A percentile compares a stretch with the other conserved stretches of the same genome.
phyloP scores from a whole-genome alignment of 1,139 yeast genomes.

The Kodamaea alishanica region DNA sequence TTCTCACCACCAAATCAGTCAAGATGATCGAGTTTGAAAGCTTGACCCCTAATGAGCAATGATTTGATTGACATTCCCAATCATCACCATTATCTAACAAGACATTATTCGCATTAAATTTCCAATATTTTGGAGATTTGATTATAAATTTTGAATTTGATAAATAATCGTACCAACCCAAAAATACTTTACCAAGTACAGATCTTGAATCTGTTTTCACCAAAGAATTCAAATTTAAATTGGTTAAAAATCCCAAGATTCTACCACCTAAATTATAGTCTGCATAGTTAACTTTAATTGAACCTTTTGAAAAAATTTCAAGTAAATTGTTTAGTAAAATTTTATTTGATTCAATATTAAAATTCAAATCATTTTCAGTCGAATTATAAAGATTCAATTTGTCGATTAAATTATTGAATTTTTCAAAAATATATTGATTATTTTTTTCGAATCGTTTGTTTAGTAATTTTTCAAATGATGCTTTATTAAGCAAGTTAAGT shows the following conservation, averaged over 20 bases:
- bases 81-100: constrained; percentile 32
- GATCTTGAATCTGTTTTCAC: constrained; percentile 12
- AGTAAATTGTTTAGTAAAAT: constrained; percentile 20
- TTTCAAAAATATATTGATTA: constrained; percentile 23
- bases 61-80: constrained; percentile 33
- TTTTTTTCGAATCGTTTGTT: constrained; percentile 22
- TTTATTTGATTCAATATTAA: constrained; percentile 10
- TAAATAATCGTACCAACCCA: constrained; percentile 43
- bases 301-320: constrained; percentile 34
- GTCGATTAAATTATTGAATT: constrained; percentile 30
- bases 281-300: constrained; percentile 41
- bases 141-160: constrained; percentile 16
- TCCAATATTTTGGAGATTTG: constrained; percentile 24
- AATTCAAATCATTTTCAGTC: constrained; percentile 3
- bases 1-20: constrained; percentile 34
- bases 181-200: constrained; percentile 25
- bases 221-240: constrained; percentile 3
- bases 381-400: constrained; percentile 12
- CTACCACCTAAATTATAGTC: constrained; percentile 40
- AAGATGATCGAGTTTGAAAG: constrained; percentile 31
- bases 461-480: constrained; percentile 21
- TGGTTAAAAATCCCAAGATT: constrained; percentile 41
- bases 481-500: constrained; percentile 18
- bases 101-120: constrained; percentile 39
- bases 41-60: constrained; percentile 37